Evolutionary conservation across 345 rosid species (phyloP), one percentile per base, ranked within the genome.

Genomic region (Turritis glabra): DNA sequence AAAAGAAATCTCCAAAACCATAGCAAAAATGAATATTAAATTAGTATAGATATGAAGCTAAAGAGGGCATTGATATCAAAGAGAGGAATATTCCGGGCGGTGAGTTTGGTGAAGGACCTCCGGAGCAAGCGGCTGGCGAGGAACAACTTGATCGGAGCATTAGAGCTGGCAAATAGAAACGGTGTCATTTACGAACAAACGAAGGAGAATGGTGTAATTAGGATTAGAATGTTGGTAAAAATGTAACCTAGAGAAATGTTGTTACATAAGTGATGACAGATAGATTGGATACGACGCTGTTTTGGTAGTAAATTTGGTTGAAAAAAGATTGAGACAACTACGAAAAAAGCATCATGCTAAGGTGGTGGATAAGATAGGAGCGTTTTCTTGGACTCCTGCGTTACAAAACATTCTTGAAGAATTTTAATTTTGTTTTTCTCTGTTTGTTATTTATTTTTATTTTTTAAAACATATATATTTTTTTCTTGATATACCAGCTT

Each of bases 321-420:
- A 54, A 83, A 90, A 4, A 85, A 89, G 59, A 84, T 89, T 35
- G 90, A 95, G 43, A 85, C 91, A 72, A 85, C 83, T 64, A 88
- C 88, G 54, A 65, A 81, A 43, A 89, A 87, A 18, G 88, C 86
- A 64, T 81, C 70, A 26, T 77, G 81, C 55, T 82, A 92, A 15
- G 88, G 88, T 5, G 91, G 85, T 78, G 82, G 87, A 6, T 88
- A 95, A 13, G 87, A 87, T 67, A 83, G 89, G 15, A 89, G 86
- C 85, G 79, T 6, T 9, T 2, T 44, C 21, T 8, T 52, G 72
- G 72, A 35, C 86, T 0, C 97, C 87, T 47, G 87, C 93, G 83
- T 88, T 92, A 76, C 83, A 37, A 67, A 67, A n/a, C 43, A 67
- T 67, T 51, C 72, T 33, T 15, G 72, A 67, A 67, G 72, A 67